Evolutionary conservation across 495 filamentous ascomycete genomes (phyloP).

Genomic region (Podospora conica): DNA sequence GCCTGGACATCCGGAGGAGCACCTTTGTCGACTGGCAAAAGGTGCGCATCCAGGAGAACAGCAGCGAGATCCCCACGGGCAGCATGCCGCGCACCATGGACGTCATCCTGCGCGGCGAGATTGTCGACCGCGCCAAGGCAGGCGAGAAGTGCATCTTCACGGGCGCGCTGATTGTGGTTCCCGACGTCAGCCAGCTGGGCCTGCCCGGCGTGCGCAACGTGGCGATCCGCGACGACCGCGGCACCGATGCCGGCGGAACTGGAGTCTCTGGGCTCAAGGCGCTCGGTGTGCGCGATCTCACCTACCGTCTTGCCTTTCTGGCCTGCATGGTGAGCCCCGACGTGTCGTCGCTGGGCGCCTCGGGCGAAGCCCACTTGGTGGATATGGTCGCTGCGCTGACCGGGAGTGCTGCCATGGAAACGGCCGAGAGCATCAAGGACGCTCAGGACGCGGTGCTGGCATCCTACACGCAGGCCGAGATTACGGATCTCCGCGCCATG

Average conservation of each 20-base stretch:
- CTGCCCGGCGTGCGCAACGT: slow-evolving; percentile 81
- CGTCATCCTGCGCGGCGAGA: slow-evolving; percentile 94
- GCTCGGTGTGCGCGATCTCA: slow-evolving; percentile 89
- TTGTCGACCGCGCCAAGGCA: slow-evolving; percentile 94
- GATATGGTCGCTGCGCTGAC: slow-evolving; percentile 81
- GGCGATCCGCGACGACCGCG: slow-evolving; percentile 79
- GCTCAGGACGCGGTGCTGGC: slow-evolving; percentile 83
- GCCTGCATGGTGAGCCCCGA: slow-evolving; percentile 96
- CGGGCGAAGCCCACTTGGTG: slow-evolving; percentile 35
- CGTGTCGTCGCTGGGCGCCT: slow-evolving; percentile 62
- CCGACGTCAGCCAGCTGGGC: slow-evolving; percentile 91
- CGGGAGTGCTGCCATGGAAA: slow-evolving; percentile 57
- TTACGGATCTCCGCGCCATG: slow-evolving; percentile 85
- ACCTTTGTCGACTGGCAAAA: slow-evolving; percentile 99
- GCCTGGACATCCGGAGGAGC: slow-evolving; percentile 90
- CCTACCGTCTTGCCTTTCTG: slow-evolving; percentile 95
- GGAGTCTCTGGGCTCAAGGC: slow-evolving; percentile 87
- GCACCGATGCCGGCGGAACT: slow-evolving; percentile 68
- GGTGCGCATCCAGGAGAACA: slow-evolving; percentile 94
- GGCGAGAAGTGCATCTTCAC: slow-evolving; percentile 98
- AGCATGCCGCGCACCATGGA: slow-evolving; percentile 99
- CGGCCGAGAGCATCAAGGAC: slow-evolving; percentile 63
- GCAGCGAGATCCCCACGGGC: slow-evolving; percentile 94
- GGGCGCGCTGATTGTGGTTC: slow-evolving; percentile 90
- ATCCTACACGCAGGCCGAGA: slow-evolving; percentile 74